Evolutionary conservation across 305 asterid species (phyloP).

Genomic region (Fraxinus greggii): DNA sequence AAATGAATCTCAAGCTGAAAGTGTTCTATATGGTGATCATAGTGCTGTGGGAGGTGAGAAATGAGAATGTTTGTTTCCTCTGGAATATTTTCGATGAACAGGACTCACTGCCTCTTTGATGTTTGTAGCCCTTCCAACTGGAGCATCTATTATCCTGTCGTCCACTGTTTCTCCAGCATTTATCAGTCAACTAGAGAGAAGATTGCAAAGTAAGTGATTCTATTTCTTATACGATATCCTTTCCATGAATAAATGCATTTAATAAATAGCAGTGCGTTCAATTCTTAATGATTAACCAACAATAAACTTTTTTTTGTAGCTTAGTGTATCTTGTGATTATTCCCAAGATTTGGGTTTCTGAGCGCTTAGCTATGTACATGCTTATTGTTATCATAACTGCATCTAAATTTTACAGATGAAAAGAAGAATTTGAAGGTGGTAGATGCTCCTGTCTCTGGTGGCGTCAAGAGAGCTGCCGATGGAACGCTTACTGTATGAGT

Average conservation of each 20-base stretch:
- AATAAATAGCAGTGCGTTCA: background rate
- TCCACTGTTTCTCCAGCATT: slow-evolving; percentile 98
- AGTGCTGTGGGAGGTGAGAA: slow-evolving; percentile 81
- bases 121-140: slow-evolving; percentile 77
- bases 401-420: slow-evolving; percentile 51
- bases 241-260: background rate
- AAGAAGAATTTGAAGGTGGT: slow-evolving; percentile 73
- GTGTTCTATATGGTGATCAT: slow-evolving; percentile 73
- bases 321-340: background rate
- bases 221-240: slow-evolving; percentile 16
- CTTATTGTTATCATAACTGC: slow-evolving; percentile 2
- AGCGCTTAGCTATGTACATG: background rate
- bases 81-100: slow-evolving; percentile 18
- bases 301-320: background rate
- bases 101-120: slow-evolving; percentile 37
- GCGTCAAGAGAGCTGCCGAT: slow-evolving; percentile 81
- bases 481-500: slow-evolving; percentile 89
- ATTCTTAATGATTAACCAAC: background rate
- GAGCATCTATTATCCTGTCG: slow-evolving; percentile 78
- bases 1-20: slow-evolving; percentile 92
- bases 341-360: background rate
- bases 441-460: slow-evolving; percentile 99
- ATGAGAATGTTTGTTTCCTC: slow-evolving; percentile 19
- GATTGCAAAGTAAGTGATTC: slow-evolving; percentile 67
- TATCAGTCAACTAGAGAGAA: slow-evolving; percentile 71